phyloP scores from a whole-genome alignment of 2,329 filamentous ascomycete species.

The Fusarium sp. region DNA sequence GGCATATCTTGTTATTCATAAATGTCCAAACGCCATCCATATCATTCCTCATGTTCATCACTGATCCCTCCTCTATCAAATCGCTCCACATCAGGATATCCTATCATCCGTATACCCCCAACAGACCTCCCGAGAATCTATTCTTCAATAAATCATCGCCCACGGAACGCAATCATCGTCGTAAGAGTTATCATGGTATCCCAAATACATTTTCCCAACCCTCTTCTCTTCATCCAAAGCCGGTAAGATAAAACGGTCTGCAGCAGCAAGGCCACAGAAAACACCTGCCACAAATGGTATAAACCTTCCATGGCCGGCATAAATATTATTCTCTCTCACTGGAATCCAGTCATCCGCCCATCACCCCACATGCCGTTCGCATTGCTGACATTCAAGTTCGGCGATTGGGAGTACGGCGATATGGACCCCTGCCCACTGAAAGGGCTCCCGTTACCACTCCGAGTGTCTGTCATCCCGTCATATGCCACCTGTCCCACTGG shows the following conservation, averaged over 20 bases:
- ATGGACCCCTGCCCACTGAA: slow-evolving; percentile 52
- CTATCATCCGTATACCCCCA: slow-evolving; percentile 1
- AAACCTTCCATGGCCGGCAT: neutral
- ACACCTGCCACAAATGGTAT: slow-evolving; percentile 5
- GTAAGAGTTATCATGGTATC: slow-evolving; percentile 39
- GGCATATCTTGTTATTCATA: slow-evolving; percentile 25
- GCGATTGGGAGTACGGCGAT: slow-evolving; percentile 52
- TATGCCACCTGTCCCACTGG: slow-evolving; percentile 48
- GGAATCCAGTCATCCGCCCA: slow-evolving; percentile 32
- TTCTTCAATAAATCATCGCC: slow-evolving; percentile 11
- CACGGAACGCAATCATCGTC: slow-evolving; percentile 23
- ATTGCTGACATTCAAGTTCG: slow-evolving; percentile 46
- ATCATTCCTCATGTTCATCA: slow-evolving; percentile 17
- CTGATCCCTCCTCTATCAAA: slow-evolving; percentile 21
- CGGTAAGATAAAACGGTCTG: neutral
- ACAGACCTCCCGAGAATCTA: slow-evolving; percentile 20
- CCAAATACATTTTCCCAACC: slow-evolving; percentile 23
- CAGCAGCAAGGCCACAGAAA: neutral
- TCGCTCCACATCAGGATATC: slow-evolving; percentile 23
- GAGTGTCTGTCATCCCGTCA: slow-evolving; percentile 48
- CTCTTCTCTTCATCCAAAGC: slow-evolving; percentile 13
- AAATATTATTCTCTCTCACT: slow-evolving; percentile 15
- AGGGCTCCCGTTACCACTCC: slow-evolving; percentile 50
- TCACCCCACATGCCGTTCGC: slow-evolving; percentile 34
- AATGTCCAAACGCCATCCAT: slow-evolving; percentile 29